Conservation (phyloP, 2,329 filamentous ascomycete species). For the Thelonectria olida region DNA sequence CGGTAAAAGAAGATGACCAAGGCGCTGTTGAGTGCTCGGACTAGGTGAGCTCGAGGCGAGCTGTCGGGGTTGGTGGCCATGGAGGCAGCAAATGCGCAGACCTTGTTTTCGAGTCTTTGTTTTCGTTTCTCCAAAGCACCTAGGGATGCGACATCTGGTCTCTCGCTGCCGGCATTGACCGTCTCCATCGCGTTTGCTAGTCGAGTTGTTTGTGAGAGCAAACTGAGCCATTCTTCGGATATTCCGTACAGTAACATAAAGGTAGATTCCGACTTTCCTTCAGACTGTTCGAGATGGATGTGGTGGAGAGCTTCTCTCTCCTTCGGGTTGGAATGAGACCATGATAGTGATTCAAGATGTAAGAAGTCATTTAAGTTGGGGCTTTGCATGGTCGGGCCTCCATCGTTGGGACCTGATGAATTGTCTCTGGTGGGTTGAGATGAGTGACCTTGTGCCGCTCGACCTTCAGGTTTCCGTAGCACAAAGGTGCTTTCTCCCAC, state of each 20-base stretch:
- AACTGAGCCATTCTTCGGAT: slow-evolving; percentile 20
- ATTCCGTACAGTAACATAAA: slow-evolving; percentile 14
- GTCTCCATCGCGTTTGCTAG: slow-evolving; percentile 10
- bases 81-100: background rate
- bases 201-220: slow-evolving; percentile 17
- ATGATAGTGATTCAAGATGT: background rate
- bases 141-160: background rate
- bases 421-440: no score
- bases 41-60: background rate
- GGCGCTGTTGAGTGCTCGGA: slow-evolving; percentile 6
- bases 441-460: no score
- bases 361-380: background rate
- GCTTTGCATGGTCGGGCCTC: background rate
- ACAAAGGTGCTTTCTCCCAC: slow-evolving; percentile 21
- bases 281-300: background rate
- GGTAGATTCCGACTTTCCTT: slow-evolving; percentile 10
- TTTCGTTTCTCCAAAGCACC: background rate
- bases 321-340: background rate
- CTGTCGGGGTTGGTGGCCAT: background rate
- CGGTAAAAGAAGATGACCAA: slow-evolving; percentile 23
- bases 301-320: background rate
- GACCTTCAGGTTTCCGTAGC: background rate
- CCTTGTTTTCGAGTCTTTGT: background rate
- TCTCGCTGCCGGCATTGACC: background rate
- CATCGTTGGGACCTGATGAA: no score